Evolutionary conservation across 1,139 yeast species (phyloP), one percentile per base, ranked within the genome.

Genomic region (Tardiomyces depauwii): DNA sequence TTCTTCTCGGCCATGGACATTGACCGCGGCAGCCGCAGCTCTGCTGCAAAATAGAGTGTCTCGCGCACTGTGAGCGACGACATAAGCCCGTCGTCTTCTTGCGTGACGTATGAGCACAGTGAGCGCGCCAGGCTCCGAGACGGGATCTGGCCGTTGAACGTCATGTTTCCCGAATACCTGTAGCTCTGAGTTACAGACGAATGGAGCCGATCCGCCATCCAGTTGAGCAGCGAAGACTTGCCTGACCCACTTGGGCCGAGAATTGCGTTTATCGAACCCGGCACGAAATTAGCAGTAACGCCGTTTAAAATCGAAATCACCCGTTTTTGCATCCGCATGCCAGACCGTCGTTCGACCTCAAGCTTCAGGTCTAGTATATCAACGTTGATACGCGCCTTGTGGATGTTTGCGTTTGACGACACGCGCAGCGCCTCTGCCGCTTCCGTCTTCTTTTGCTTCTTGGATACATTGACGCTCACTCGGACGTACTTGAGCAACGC

Each of bases 181-280:
- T 51, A 52, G 49, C 59, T 68, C 12, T 74, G 67, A 44, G 55
- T 57, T 23, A 60, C 66, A 3, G 71, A 65, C 0, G 81, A 73
- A 18, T 71, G 68, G 13, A 81, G 61, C 49, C 94, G 68, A 19
- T 81, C 78, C 13, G 93, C 80, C 40, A 86, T 67, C 44, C 73
- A 67, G 55, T 82, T 85, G 47, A 86, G 65, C 28, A 85, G 62
- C 0, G 94, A 81, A 0, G 93, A 80, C 58, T 86, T 86, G 2
- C 95, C 95, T 6, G 88, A 79, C 0, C 95, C 95, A 1, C 93
- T 83, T 0, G 95, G 95, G 0, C 95, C 95, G 82, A 86, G 78
- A 36, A 86, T 83, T 0, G 84, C 91, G 63, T 85, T 86, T n/a
- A 86, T 71, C 42, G 77, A 70, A 4, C 82, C 77, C 2, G 84